Conservation (phyloP, 2,329 filamentous ascomycete genomes). For the Thelonectria olida region DNA sequence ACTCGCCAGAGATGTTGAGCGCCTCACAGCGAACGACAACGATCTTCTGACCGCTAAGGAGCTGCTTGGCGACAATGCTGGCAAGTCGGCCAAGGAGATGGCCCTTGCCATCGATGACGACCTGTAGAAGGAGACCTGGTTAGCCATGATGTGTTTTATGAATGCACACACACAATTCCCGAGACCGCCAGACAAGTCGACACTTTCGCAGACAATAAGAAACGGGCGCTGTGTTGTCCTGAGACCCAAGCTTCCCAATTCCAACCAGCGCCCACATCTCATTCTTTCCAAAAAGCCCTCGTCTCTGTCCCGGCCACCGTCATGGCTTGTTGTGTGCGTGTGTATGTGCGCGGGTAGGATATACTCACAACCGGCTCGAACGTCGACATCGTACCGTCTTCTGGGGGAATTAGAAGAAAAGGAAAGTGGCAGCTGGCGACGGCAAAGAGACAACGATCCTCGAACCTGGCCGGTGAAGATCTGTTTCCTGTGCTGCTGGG, state of each 20-base stretch:
- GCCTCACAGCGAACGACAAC: conserved; percentile 98
- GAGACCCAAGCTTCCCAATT: conserved; percentile 29
- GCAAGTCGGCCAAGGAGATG: conserved; percentile 99
- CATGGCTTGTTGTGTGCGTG: conserved; percentile 19
- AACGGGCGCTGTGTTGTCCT: conserved; percentile 19
- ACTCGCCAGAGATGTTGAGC: conserved; percentile 99
- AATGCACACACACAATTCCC: conserved; percentile 24
- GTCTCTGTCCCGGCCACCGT: conserved; percentile 29
- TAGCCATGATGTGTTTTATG: conserved; percentile 31
- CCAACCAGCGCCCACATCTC: conserved; percentile 27
- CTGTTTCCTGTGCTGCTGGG: conserved; percentile 52
- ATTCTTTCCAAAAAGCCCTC: conserved; percentile 15
- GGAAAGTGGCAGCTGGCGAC: conserved; percentile 47
- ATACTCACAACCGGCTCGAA: conserved; percentile 77
- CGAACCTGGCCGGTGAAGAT: conserved; percentile 50
- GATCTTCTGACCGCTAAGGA: conserved; percentile 99
- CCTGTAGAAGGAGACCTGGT: conserved; percentile 59
- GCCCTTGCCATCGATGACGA: conserved; percentile 99
- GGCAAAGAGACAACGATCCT: conserved; percentile 48
- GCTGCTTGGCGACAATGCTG: conserved; percentile 98
- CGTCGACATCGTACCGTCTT: conserved; percentile 67
- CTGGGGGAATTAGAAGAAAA: conserved; percentile 39
- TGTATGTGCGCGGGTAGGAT: conserved; percentile 14
- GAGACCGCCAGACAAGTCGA: conserved; percentile 24
- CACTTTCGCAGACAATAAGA: conserved; percentile 14